Evolutionary conservation across 2,329 filamentous ascomycete genomes (phyloP).

Genomic region (Pyricularia pennisetigena): DNA sequence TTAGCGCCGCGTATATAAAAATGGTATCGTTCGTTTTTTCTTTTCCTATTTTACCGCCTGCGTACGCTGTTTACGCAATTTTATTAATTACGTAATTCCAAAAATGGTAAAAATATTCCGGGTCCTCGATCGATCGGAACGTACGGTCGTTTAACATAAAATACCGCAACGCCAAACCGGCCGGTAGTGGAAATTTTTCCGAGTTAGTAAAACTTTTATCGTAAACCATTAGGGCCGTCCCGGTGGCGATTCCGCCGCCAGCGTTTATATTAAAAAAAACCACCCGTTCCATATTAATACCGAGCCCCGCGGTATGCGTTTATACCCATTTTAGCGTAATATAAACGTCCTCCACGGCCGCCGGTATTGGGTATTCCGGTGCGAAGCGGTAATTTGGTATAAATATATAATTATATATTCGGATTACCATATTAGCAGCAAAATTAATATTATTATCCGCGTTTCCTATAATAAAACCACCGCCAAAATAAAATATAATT

Average conservation of each 20-base stretch:
- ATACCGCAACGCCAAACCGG: constrained; percentile 22
- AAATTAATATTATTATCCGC: constrained; percentile 6
- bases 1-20: too few relatives aligned
- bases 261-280: constrained; percentile 15
- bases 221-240: constrained; percentile 28
- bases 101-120: constrained; percentile 8
- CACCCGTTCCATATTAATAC: constrained; percentile 16
- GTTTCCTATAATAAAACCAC: constrained; percentile 16
- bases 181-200: constrained; percentile 15
- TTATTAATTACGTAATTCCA: constrained; percentile 15
- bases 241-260: constrained; percentile 16
- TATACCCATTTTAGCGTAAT: constrained; percentile 23
- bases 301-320: constrained; percentile 10
- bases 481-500: constrained; percentile 16
- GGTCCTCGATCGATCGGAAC: constrained; percentile 6
- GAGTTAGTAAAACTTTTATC: constrained; percentile 13
- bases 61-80: too few relatives aligned
- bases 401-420: constrained; percentile 12
- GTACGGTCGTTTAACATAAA: constrained; percentile 28
- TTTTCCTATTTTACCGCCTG: too few relatives aligned
- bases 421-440: background rate
- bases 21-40: too few relatives aligned
- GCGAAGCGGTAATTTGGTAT: constrained; percentile 38
- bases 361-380: constrained; percentile 36
- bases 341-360: constrained; percentile 28